Conservation (phyloP, 2,329 filamentous ascomycete genomes). For the Claviceps arundinis region DNA sequence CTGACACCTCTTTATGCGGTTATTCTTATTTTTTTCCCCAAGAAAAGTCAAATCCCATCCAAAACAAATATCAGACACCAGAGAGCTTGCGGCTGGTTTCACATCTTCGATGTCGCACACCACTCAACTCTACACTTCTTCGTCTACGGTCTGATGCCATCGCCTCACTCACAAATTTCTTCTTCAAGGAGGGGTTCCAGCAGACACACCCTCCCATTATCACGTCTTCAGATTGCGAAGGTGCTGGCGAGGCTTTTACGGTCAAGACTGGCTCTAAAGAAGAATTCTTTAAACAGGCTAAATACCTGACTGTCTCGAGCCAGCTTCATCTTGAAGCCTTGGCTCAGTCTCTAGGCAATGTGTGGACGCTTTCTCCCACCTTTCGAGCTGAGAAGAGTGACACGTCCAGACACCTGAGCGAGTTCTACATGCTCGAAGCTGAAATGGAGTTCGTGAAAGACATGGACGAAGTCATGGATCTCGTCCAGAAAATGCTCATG, state of each 20-base stretch:
- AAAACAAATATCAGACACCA: constrained; percentile 87
- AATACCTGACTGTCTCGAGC: constrained; percentile 89
- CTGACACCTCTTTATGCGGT: constrained; percentile 8
- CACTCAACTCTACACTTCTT: constrained; percentile 66
- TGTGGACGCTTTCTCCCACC: constrained; percentile 88
- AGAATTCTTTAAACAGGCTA: constrained; percentile 70
- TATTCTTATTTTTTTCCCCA: background rate
- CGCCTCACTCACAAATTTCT: constrained; percentile 60
- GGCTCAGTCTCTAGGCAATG: constrained; percentile 73
- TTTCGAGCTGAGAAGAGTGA: constrained; percentile 92
- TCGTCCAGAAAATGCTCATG: constrained; percentile 69
- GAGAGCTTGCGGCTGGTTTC: constrained; percentile 83
- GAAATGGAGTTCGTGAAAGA: constrained; percentile 69
- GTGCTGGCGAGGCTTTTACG: constrained; percentile 85
- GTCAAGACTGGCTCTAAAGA: constrained; percentile 34
- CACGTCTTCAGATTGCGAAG: constrained; percentile 94
- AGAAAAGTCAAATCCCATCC: constrained; percentile 79
- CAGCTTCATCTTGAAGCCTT: constrained; percentile 91
- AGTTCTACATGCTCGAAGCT: constrained; percentile 97
- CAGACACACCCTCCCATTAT: constrained; percentile 89
- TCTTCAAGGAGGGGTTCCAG: constrained; percentile 55
- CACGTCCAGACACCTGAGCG: constrained; percentile 83
- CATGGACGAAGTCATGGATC: constrained; percentile 57
- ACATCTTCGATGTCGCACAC: constrained; percentile 72
- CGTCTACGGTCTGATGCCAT: constrained; percentile 74